Base-by-base conservation (phyloP, 352 stramenopile species). In the Pythium phragmiticola region DNA sequence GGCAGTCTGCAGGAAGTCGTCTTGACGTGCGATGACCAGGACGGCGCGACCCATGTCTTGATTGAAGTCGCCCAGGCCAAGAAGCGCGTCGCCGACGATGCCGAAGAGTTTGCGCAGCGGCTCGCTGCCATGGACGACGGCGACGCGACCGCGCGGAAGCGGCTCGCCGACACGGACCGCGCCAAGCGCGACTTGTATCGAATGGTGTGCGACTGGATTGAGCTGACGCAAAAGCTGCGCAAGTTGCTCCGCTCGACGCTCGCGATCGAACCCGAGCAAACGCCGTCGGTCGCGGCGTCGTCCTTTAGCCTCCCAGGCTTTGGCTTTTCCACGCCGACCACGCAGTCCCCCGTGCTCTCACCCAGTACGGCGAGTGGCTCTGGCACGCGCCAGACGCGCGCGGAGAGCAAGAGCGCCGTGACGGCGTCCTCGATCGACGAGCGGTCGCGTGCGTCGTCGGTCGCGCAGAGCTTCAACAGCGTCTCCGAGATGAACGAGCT, bases 151-250 rank as follows among this genome's bases (percentile, higher is more conserved):
- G 65, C 68, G 3, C 69, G 76, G 8, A 81, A 62, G 21, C 60
- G 49, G 46, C 72, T 90, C 42, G 72, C 65, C 0, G 64, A 76
- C 16, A 86, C 74, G 17, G 81, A 90, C 61, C 63, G 66, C 0
- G 76, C 69, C 2, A 83, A 91, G 23, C 80, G 81, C 0, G 67
- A 70, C 11, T 43, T 93, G 34, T 93, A 93, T 61, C 69, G 87
- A 39, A 60, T 86, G 39, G 71, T 75, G n/a, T 93, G 84, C 55
- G 74, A 76, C 23, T 93, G 84, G 84, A 87, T 93, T 19, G 77
- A 81, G 14, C 84, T 74, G 54, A 86, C 91, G 66, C 68, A 90
- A 16, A 82, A 89, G 37, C 78, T 94, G 50, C 81, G 80, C 26
- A 85, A 87, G 21, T 48, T 84, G 21, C 90, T 92, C 52, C 86